Evolutionary conservation across 2,329 filamentous ascomycete species (phyloP), one percentile per base, ranked within the genome.

Genomic region (Ophiostoma australiae): DNA sequence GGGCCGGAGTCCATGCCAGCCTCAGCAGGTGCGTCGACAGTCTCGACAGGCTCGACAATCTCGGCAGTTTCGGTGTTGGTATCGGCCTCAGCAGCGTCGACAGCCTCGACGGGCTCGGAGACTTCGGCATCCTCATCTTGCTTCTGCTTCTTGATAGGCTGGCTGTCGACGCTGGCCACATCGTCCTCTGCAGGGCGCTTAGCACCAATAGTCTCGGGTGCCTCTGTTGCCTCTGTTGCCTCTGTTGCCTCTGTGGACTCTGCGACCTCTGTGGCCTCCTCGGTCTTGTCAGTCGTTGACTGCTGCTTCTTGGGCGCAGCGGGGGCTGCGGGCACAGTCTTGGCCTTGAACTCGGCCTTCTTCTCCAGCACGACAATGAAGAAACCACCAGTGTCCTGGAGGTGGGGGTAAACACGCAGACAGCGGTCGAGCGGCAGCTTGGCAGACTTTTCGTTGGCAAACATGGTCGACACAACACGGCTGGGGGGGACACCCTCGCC

Each of bases 301-400:
- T 71, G 44, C 41, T 66, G 66, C 79, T 95, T 68, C 58, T 65
- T 37, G 4, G 63, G 15, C 31, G 37, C 65, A 6, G 63, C 27
- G 31, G 89, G 89, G 8, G 63, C 11, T 5, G 33, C 20, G 1
- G 33, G 63, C 20, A 39, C 63, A 10, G 63, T 39, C 79, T 87
- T 91, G 10, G 89, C 90, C 78, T 87, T 91, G 79, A 97, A 93
- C 75, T 97, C 95, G 35, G 88, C 86, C 78, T 90, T 90, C 85
- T 99, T 99, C 83, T 97, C 91, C 23, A 99, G 82, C 0, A 97
- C 94, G 0, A 93, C 91, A 78, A 99, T 97, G 82, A 99, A 99
- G 85, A 99, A 99, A 31, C 91, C 94, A 71, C 95, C 95, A 3
- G 95, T 99, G 76, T 99, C 93, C 80, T 99, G 95, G 78, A 93